Evolutionary conservation across 768 basidiomycete species (phyloP).

Genomic region (Tulasnella sp.): DNA sequence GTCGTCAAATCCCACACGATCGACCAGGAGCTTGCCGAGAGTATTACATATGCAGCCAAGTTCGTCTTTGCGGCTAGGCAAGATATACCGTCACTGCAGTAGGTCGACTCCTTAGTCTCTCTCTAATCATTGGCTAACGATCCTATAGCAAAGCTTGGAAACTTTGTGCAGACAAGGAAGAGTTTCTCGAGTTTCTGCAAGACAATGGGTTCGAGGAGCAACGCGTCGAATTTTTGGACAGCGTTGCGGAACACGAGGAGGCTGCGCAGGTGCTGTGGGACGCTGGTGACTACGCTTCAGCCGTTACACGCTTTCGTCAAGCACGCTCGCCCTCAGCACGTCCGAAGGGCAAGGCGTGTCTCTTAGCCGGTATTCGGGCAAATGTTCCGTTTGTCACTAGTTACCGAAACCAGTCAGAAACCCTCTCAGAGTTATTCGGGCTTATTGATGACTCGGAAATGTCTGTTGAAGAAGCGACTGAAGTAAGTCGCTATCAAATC

Average conservation of each 20-base stretch:
- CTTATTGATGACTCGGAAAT: not conserved
- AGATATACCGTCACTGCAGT: not conserved
- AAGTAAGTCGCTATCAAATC: not conserved
- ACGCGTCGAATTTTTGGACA: conserved; percentile 45
- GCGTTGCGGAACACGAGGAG: conserved; percentile 43
- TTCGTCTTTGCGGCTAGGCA: no score
- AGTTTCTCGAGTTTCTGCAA: conserved; percentile 55
- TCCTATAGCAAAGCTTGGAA: conserved; percentile 43
- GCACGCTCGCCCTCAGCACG: not conserved
- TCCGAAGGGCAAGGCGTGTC: not conserved
- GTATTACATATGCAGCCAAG: no score
- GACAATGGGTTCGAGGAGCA: conserved; percentile 50
- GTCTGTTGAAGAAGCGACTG: not conserved
- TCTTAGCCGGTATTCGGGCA: conserved; percentile 1
- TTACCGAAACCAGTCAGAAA: not conserved
- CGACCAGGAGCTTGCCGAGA: no score
- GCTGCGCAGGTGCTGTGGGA: conserved; percentile 52
- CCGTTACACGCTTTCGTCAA: not conserved
- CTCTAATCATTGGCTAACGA: conserved; percentile 32
- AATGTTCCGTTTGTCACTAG: not conserved
- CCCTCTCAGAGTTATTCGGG: not conserved
- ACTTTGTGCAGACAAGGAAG: conserved; percentile 51
- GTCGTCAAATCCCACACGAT: no score
- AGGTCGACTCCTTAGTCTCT: conserved; percentile 29
- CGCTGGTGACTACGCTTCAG: conserved; percentile 38